These are phyloP conservation scores for Plantago rigida DNA, from an alignment of 305 asterid species.

Conservation along the genomic window DNA sequence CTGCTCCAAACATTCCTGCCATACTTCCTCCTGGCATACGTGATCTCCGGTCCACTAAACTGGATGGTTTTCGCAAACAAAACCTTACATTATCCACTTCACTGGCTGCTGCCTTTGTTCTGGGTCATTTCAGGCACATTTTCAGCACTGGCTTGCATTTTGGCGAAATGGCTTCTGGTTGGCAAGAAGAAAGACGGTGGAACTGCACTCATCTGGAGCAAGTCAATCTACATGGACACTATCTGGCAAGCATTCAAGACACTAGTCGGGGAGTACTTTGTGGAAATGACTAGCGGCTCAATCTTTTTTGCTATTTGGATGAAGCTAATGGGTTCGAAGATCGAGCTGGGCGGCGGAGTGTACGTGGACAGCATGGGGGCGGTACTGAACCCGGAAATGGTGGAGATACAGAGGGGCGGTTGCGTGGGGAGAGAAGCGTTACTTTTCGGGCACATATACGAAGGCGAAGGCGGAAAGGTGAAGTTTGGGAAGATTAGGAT, in stretches of 20 bases:
- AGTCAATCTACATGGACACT: conserved; percentile 51
- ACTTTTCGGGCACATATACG: conserved; percentile 72
- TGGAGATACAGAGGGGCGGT: conserved; percentile 61
- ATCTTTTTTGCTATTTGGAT: conserved; percentile 52
- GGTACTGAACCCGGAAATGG: conserved; percentile 74
- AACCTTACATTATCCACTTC: conserved; percentile 32
- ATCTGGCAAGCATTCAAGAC: conserved; percentile 79
- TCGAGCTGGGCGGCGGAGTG: conserved; percentile 50
- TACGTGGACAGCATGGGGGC: conserved; percentile 83
- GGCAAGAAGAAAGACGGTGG: conserved; percentile 70
- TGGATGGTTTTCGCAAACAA: conserved; percentile 29
- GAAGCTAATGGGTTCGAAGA: conserved; percentile 66
- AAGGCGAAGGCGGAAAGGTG: conserved; percentile 69
- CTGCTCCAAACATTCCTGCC: conserved; percentile 65
- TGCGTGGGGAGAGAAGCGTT: conserved; percentile 66
- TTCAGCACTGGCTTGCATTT: conserved; percentile 43
- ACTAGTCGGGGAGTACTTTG: conserved; percentile 59
- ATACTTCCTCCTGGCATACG: conserved; percentile 50
- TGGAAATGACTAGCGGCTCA: conserved; percentile 64
- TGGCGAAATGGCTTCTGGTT: conserved; percentile 54
- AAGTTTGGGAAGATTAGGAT: conserved; percentile 66
- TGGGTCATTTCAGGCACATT: conserved; percentile 57
- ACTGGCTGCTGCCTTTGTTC: conserved; percentile 53
- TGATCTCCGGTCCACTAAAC: conserved; percentile 40
- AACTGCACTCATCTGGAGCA: conserved; percentile 56